Base-by-base conservation (phyloP, 2,329 filamentous ascomycete species). In the Dendrostoma leiphaemia region DNA sequence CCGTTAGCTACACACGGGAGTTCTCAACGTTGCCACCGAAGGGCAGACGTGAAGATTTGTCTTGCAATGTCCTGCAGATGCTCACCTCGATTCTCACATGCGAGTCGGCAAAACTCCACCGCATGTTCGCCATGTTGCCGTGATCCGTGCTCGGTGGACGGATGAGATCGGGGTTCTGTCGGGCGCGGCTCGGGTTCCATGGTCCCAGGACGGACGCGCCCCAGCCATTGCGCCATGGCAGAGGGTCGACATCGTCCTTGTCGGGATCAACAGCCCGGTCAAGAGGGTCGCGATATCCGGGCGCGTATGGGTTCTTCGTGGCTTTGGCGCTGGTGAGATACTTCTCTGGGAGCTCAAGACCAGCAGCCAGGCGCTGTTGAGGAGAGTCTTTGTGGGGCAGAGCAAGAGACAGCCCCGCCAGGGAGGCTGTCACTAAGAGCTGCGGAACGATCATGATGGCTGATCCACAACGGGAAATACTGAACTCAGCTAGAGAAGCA, bases 61-160 rank as follows among this genome's bases (percentile, higher is more conserved):
- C n/a, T n/a, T n/a, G n/a, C n/a, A n/a, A n/a, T n/a, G n/a, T n/a
- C n/a, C n/a, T n/a, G n/a, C n/a, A n/a, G n/a, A n/a, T n/a, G 7
- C 28, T 31, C 62, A 83, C 82, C 74, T 85, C 82, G 48, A 86
- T 86, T 32, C 83, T 74, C 12, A 83, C 76, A 63, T 86, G 83
- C 3, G 82, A 85, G 62, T 86, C 83, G 2, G 80, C 80, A 62
- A 86, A 86, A 57, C 82, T 84, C 88, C 88, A 91, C 56, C 85
- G 78, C 81, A 90, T 84, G 68, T 90, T 90, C 48, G 79, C 71
- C 65, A 91, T 75, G 61, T 80, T 82, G 32, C 88, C 88, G 67
- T 85, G 82, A 64, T 91, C 88, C 6, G 88, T 91, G 64, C 81
- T 85, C 0, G 88, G 88, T 17, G 88, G 87, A 19, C 88, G 81